phyloP scores from a whole-genome alignment of 768 basidiomycete species.

The Pilatotrama ljubarskyi region DNA sequence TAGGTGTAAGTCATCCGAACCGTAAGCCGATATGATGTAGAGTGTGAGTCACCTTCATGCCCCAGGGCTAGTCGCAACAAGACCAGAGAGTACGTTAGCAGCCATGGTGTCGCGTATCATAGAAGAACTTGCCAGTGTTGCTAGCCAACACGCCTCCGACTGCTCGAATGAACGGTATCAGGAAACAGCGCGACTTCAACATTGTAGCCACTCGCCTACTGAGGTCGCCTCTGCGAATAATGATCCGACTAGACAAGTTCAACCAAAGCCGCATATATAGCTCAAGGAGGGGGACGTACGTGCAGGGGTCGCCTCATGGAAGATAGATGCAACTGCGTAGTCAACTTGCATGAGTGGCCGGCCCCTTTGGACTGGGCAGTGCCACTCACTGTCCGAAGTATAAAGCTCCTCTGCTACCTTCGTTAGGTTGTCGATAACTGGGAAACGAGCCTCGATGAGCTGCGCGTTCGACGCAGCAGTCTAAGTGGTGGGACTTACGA shows the following conservation, averaged over 20 bases:
- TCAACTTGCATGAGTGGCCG: too few species aligned
- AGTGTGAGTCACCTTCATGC: neutral
- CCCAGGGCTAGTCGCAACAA: slow-evolving; percentile 1
- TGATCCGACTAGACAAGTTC: too few species aligned
- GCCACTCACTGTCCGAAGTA: slow-evolving; percentile 1
- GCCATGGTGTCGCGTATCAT: too few species aligned
- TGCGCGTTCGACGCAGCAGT: neutral
- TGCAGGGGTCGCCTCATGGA: slow-evolving; percentile 2
- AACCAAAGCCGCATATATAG: too few species aligned
- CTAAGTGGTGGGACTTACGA: neutral
- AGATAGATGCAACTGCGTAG: neutral
- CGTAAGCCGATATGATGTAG: neutral
- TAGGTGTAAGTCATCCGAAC: too few species aligned
- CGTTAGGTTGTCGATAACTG: slow-evolving; percentile 2
- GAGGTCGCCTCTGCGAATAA: too few species aligned
- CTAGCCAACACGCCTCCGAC: neutral
- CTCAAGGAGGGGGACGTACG: neutral
- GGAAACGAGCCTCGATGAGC: neutral
- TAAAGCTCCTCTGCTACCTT: neutral
- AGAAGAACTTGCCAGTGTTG: neutral
- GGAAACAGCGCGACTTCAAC: too few species aligned
- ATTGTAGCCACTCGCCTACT: too few species aligned
- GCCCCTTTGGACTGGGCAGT: too few species aligned
- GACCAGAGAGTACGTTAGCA: too few species aligned
- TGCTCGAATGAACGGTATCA: too few species aligned